Percentiles rank a stretch among this genome's conserved stretches.
Conservation (phyloP, 257 asterid genomes). For the Thymus quinquecostatus region DNA sequence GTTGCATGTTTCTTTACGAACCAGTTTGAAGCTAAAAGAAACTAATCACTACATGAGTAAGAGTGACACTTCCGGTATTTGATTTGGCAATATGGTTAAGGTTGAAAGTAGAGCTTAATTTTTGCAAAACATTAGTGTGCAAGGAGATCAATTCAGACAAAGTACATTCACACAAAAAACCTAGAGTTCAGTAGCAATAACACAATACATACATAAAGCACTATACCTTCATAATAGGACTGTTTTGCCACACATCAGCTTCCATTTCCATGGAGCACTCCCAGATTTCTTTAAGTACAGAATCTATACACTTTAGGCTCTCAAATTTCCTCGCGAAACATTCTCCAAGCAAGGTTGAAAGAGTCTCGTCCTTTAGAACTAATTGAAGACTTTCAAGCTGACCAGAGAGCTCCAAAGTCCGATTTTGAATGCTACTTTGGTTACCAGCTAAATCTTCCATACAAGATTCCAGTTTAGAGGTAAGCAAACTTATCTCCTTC, state of each 20-base stretch:
- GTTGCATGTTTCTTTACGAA: not conserved
- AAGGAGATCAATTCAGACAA: constrained; percentile 14
- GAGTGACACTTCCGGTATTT: constrained; percentile 23
- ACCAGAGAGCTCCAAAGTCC: constrained; percentile 56
- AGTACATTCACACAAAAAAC: constrained; percentile 19
- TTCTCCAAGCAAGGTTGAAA: constrained; percentile 51
- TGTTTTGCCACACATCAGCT: constrained; percentile 46
- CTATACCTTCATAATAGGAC: constrained; percentile 62
- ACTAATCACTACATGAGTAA: not conserved
- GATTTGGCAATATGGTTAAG: not conserved
- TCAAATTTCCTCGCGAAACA: constrained; percentile 56
- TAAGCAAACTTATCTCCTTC: constrained; percentile 60
- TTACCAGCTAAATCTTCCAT: constrained; percentile 68
- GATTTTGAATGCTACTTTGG: constrained; percentile 55
- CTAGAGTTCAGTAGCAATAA: constrained; percentile 22
- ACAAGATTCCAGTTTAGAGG: constrained; percentile 63
- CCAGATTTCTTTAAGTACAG: constrained; percentile 58
- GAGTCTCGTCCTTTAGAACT: constrained; percentile 65
- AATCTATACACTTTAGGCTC: constrained; percentile 63
- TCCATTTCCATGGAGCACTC: constrained; percentile 55
- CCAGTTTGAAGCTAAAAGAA: constrained; percentile 19
- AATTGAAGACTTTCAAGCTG: constrained; percentile 57
- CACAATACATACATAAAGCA: constrained; percentile 29
- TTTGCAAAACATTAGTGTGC: constrained; percentile 1
- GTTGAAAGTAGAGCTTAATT: not conserved